Evolutionary conservation across 2,329 filamentous ascomycete species (phyloP).

Genomic region (Calonectria pauciramosa): DNA sequence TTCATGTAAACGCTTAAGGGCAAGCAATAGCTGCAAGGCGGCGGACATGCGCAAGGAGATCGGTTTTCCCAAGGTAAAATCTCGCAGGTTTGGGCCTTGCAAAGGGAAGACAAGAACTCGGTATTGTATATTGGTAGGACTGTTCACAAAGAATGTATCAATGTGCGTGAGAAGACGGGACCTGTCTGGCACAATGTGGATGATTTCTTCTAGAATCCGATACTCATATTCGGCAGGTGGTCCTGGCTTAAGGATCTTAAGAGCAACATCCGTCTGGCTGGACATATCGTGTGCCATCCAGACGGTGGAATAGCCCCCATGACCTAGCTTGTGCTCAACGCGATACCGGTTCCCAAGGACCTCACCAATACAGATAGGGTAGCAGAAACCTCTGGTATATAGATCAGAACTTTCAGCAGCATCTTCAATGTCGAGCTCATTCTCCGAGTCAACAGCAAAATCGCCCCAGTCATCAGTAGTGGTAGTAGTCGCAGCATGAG

Average conservation of each 20-base stretch:
- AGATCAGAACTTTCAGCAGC: too few species aligned
- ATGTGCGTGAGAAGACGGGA: background rate
- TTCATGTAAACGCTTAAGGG: slow-evolving; percentile 18
- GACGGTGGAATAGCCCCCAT: slow-evolving; percentile 58
- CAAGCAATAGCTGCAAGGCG: slow-evolving; percentile 22
- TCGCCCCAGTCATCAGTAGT: too few species aligned
- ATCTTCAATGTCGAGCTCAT: too few species aligned
- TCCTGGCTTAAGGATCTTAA: slow-evolving; percentile 27
- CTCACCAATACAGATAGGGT: slow-evolving; percentile 57
- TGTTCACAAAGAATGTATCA: background rate
- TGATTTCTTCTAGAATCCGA: slow-evolving; percentile 1
- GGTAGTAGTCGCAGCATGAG: too few species aligned
- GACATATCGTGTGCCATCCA: slow-evolving; percentile 53
- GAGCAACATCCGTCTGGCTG: slow-evolving; percentile 20
- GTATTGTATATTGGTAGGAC: background rate
- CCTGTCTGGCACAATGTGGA: background rate
- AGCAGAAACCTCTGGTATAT: slow-evolving; percentile 21
- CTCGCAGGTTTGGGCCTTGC: slow-evolving; percentile 20
- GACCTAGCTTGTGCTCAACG: slow-evolving; percentile 58
- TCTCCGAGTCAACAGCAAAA: too few species aligned
- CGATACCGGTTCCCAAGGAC: slow-evolving; percentile 54
- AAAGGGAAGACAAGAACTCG: slow-evolving; percentile 26
- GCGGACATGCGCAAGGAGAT: slow-evolving; percentile 24
- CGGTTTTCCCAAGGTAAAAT: slow-evolving; percentile 7
- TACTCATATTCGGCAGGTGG: slow-evolving; percentile 17